Percentiles rank a stretch among this genome's conserved stretches.
These are phyloP conservation scores for Phycomyces blakesleeanus DNA, from an alignment of 192 early-diverging fungal genomes.

Conservation along the genomic window DNA sequence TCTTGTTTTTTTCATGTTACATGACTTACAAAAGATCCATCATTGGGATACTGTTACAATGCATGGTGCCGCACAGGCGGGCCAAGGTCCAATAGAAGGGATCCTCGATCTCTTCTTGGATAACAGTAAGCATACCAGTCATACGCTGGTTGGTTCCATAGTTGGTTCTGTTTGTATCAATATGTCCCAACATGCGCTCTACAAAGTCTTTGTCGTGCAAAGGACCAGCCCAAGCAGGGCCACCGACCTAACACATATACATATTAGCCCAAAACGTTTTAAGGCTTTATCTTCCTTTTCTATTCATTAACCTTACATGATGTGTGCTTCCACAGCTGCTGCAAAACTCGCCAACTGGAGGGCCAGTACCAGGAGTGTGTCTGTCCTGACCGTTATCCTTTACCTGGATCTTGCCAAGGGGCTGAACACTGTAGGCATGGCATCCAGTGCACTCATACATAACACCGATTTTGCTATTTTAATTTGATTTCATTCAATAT, in stretches of 20 bases:
- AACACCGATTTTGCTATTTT: slow-evolving; percentile 66
- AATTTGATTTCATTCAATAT: background rate
- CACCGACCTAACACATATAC: slow-evolving; percentile 65
- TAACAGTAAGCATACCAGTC: slow-evolving; percentile 93
- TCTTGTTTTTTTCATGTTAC: background rate
- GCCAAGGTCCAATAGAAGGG: slow-evolving; percentile 84
- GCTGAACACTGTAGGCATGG: slow-evolving; percentile 64
- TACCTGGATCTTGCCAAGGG: slow-evolving; percentile 61
- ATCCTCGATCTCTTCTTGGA: slow-evolving; percentile 67
- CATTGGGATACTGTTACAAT: slow-evolving; percentile 71
- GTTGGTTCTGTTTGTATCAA: slow-evolving; percentile 49
- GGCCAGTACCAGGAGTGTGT: slow-evolving; percentile 61
- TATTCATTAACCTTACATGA: slow-evolving; percentile 52
- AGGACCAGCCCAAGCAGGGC: slow-evolving; percentile 85
- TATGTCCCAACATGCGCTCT: slow-evolving; percentile 69
- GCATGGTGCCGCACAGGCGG: slow-evolving; percentile 65
- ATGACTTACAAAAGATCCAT: slow-evolving; percentile 55
- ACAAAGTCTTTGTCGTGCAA: slow-evolving; percentile 87
- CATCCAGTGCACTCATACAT: slow-evolving; percentile 89
- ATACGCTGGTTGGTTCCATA: slow-evolving; percentile 87
- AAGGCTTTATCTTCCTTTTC: background rate
- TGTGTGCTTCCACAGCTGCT: slow-evolving; percentile 67
- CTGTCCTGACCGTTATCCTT: slow-evolving; percentile 57
- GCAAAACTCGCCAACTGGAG: slow-evolving; percentile 60
- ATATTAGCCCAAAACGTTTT: too few relatives aligned